Evolutionary conservation across 2,329 filamentous ascomycete species (phyloP).

Genomic region (Colletotrichum australisinense): DNA sequence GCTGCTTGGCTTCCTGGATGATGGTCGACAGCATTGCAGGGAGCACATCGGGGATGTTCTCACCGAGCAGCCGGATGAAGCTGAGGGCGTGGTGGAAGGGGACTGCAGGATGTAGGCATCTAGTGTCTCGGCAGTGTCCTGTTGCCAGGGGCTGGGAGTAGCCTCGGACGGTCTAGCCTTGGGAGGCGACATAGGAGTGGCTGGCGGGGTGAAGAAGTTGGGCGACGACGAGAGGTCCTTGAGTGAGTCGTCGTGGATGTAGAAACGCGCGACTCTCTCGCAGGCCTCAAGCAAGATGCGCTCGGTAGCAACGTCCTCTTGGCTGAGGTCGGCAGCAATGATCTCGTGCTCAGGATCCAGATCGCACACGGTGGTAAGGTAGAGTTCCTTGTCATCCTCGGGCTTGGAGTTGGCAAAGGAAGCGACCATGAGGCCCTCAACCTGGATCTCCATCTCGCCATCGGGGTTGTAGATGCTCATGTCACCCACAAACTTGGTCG

Average conservation of each 20-base stretch:
- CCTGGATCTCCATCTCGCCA: conserved; percentile 45
- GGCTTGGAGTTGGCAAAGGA: conserved; percentile 45
- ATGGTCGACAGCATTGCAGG: conserved; percentile 39
- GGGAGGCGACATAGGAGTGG: conserved; percentile 5
- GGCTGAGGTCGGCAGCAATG: conserved; percentile 32
- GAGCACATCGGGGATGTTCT: conserved; percentile 41
- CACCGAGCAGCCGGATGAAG: conserved; percentile 42
- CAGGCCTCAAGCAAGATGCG: conserved; percentile 48
- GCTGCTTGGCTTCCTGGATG: conserved; percentile 45
- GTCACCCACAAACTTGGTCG: conserved; percentile 49
- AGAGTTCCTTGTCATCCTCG: conserved; percentile 48
- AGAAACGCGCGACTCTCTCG: conserved; percentile 48
- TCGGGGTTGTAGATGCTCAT: conserved; percentile 46
- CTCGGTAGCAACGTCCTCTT: conserved; percentile 22
- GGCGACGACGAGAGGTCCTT: conserved; percentile 23
- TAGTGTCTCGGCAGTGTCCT: conserved; percentile 44
- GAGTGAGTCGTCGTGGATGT: conserved; percentile 34
- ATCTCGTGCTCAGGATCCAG: conserved; percentile 55
- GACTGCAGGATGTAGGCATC: conserved; percentile 46
- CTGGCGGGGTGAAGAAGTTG: conserved; percentile 22
- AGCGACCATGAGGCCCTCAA: conserved; percentile 47
- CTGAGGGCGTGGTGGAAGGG: conserved; percentile 43
- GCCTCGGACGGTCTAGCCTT: not conserved
- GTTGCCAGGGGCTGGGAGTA: conserved; percentile 18
- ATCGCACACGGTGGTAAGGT: conserved; percentile 48